Base-by-base conservation (phyloP, 2,329 filamentous ascomycete genomes). In the Pseudogymnoascus pannorum region DNA sequence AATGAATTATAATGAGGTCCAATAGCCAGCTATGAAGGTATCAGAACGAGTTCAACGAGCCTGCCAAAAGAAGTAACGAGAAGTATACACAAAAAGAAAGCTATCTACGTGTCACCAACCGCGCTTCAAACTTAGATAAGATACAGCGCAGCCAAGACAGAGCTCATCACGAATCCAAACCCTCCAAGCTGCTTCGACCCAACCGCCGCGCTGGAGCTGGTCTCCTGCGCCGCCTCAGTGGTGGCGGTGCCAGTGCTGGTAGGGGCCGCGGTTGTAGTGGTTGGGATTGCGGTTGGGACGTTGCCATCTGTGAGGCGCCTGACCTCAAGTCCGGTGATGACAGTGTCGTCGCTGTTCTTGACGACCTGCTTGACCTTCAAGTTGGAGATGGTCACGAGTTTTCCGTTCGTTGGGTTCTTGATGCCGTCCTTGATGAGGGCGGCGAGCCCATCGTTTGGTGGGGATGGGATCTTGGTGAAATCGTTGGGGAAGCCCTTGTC, bases 371-470 rank as follows among this genome's bases (percentile, higher is more conserved):
- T 76, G 61, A 88, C 81, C 29, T 75, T 76, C 20, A 80, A 86
- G 26, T 57, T 65, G 62, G 80, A 73, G 58, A 91, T 81, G 2
- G 76, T 68, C 24, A 88, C 81, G 60, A 96, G 75, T 75, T 87
- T 84, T 68, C 87, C 88, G 12, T 72, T 75, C 38, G 86, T 85
- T 61, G 85, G 82, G 65, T 82, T 83, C 57, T 75, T 77, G 63
- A 96, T 83, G 64, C 93, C 92, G 57, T 88, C 84, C 66, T 89
- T 79, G 71, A 97, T 93, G 69, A 96, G 79, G 51, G 82, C 79
- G 64, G 86, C 79, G 38, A 86, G 87, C 66, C 86, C 88, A 7
- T 57, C 54, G 5, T 57, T 33, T 3, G 82, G 78, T 11, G 91
- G 91, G 5, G 84, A 79, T 3, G 70, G 75, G 57, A 88, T 92